These are phyloP conservation scores for Fusarium armeniacum DNA, from an alignment of 2,329 filamentous ascomycete species.

Conservation along the genomic window DNA sequence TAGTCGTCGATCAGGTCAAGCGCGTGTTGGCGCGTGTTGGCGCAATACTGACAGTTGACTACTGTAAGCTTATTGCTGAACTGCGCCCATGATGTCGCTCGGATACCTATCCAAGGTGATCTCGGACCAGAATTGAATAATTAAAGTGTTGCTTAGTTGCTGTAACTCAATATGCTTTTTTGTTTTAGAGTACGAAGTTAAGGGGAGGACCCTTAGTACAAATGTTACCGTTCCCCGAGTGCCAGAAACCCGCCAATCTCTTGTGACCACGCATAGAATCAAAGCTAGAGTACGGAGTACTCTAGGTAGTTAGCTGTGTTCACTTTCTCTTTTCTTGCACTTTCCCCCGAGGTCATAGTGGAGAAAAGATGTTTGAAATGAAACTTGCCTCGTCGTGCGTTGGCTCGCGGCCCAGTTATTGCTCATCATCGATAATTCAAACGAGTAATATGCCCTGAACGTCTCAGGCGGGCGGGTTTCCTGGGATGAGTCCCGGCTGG, in stretches of 20 bases:
- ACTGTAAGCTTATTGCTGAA: slow-evolving; percentile 35
- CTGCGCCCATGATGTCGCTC: slow-evolving; percentile 31
- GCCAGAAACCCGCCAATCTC: slow-evolving; percentile 35
- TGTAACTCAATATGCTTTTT: slow-evolving; percentile 15
- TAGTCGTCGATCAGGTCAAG: slow-evolving; percentile 44
- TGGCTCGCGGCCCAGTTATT: slow-evolving; percentile 39
- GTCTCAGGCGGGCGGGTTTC: slow-evolving; percentile 32
- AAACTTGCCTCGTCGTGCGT: slow-evolving; percentile 42
- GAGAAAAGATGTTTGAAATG: slow-evolving; percentile 35
- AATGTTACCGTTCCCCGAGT: slow-evolving; percentile 16
- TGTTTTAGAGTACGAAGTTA: slow-evolving; percentile 13
- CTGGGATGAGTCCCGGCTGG: slow-evolving; percentile 40
- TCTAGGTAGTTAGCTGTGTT: slow-evolving; percentile 13
- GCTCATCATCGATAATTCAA: slow-evolving; percentile 29
- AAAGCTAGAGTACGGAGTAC: neutral
- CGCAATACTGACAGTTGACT: slow-evolving; percentile 8
- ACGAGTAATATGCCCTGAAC: slow-evolving; percentile 28
- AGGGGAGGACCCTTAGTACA: slow-evolving; percentile 18
- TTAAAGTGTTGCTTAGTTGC: slow-evolving; percentile 16
- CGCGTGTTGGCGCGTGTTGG: slow-evolving; percentile 4
- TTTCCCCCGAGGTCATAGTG: slow-evolving; percentile 28
- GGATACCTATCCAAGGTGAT: slow-evolving; percentile 13
- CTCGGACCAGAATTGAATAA: slow-evolving; percentile 24
- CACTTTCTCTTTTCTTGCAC: slow-evolving; percentile 19
- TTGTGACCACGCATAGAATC: slow-evolving; percentile 28